Percentiles rank a stretch among this genome's conserved stretches.
Evolutionary conservation across 164 flowering plant genomes (phyloP).

Genomic region (Brasenia schreberi): DNA sequence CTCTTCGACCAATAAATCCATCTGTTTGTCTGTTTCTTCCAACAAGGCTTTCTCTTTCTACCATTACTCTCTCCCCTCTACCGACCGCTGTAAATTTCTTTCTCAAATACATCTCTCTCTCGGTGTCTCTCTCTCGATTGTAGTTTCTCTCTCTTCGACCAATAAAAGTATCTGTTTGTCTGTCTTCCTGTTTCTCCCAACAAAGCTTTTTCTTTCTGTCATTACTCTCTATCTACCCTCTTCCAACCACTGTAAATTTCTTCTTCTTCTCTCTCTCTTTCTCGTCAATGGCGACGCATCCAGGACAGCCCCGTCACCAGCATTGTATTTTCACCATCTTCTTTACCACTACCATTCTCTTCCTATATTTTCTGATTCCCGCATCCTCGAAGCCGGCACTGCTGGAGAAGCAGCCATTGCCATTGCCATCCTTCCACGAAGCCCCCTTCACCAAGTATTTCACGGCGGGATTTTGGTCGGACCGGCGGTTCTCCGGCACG

Average conservation of each 20-base stretch:
- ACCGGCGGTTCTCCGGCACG: slow-evolving; percentile 13
- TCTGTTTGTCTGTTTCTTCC: too few relatives aligned
- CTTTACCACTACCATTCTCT: background rate
- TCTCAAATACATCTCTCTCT: background rate
- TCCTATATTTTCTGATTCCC: background rate
- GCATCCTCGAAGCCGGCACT: background rate
- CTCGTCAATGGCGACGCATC: background rate
- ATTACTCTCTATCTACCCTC: background rate
- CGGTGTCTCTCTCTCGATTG: slow-evolving; percentile 2
- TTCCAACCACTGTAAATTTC: background rate
- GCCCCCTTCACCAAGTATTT: slow-evolving; percentile 35
- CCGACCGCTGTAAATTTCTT: background rate
- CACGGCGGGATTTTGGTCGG: slow-evolving; percentile 37
- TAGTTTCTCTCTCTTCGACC: background rate
- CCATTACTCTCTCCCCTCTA: background rate
- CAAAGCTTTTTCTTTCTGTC: too few relatives aligned
- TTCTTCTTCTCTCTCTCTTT: background rate
- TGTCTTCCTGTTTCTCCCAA: too few relatives aligned
- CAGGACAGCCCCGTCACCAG: background rate
- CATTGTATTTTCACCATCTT: background rate
- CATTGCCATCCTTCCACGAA: slow-evolving; percentile 8
- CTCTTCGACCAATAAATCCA: background rate
- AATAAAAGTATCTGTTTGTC: too few relatives aligned
- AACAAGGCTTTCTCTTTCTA: too few relatives aligned
- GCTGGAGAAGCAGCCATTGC: background rate